Evolutionary conservation across 2,329 filamentous ascomycete species (phyloP), one percentile per base, ranked within the genome.

Genomic region (Eutypella sp.): DNA sequence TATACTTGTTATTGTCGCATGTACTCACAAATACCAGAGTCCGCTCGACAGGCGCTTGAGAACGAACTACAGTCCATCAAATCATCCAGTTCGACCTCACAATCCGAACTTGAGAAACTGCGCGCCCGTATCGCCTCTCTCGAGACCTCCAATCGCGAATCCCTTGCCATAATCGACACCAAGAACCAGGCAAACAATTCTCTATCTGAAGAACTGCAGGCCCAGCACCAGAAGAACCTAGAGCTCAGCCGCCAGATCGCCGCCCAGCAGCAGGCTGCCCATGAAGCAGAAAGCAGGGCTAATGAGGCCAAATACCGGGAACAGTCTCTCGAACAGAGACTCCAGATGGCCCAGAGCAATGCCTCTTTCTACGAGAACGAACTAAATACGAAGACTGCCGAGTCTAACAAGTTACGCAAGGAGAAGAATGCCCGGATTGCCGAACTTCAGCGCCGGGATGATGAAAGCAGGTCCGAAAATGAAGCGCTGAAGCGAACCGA

Each of bases 281-380:
- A 97, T 64, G 78, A 83, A 37, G 84, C 90, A 20, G 88, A 91
- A 63, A 88, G 88, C 22, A 81, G 87, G 20, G 82, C 86, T 2
- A 89, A 84, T 34, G 89, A 82, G 47, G 83, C 90, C 51, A 95
- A 90, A 58, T 96, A 95, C 72, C 85, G 88, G 52, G 90, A 96
- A 64, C 89, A 96, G 61, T 87, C 84, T 24, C 73, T 97, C 11
- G 84, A 93, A 65, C 91, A 96, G 65, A 91, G 97, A 65, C 77
- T 97, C 29, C 89, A 95, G 36, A 75, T 95, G 46, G 82, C 92
- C 16, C 90, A 89, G 63, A 87, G 86, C 59, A 96, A 90, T 70
- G 88, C 89, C 53, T 92, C 97, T 57, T 99, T 90, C 87, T 85
- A 93, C 46, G 89, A 96, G 61, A 83, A 78, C 36, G 93, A 99